A percentile compares a stretch with the other conserved stretches of the same genome.
These are phyloP conservation scores for Picochlorum costavermella DNA, from an alignment of 139 green algal genomes.

Conservation along the genomic window DNA sequence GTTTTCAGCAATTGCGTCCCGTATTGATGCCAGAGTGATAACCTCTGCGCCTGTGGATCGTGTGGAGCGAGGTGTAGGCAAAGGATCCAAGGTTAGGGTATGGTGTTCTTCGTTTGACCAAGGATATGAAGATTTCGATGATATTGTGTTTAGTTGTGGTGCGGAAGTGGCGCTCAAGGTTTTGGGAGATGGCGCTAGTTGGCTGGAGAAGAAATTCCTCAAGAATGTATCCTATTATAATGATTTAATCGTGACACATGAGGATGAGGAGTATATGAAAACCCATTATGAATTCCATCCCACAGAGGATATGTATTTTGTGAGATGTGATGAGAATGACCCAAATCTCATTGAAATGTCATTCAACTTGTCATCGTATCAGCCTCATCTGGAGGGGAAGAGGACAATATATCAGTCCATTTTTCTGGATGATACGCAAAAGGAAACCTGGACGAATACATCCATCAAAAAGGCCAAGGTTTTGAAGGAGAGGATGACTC, in stretches of 20 bases:
- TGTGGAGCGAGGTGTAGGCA: constrained; percentile 3
- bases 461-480: constrained; percentile 36
- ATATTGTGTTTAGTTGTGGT: constrained; percentile 55
- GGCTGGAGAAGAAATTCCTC: constrained; percentile 46
- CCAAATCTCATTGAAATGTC: constrained; percentile 59
- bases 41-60: constrained; percentile 3
- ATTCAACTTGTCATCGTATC: constrained; percentile 63
- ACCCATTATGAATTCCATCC: constrained; percentile 43
- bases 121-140: constrained; percentile 32
- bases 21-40: neutral
- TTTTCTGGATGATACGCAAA: constrained; percentile 42
- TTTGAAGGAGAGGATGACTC: constrained; percentile 42
- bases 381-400: constrained; percentile 40
- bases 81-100: neutral
- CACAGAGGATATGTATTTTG: constrained; percentile 63
- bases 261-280: constrained; percentile 58
- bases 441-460: constrained; percentile 38
- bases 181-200: constrained; percentile 25
- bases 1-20: neutral
- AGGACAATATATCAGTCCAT: constrained; percentile 58
- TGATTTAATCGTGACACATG: constrained; percentile 58
- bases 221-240: constrained; percentile 54
- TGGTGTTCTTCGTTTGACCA: neutral
- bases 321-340: constrained; percentile 43
- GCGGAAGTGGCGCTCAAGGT: constrained; percentile 40